These are phyloP conservation scores for Musa itinerans DNA, from an alignment of 176 grass and related monocot species.

Conservation along the genomic window DNA sequence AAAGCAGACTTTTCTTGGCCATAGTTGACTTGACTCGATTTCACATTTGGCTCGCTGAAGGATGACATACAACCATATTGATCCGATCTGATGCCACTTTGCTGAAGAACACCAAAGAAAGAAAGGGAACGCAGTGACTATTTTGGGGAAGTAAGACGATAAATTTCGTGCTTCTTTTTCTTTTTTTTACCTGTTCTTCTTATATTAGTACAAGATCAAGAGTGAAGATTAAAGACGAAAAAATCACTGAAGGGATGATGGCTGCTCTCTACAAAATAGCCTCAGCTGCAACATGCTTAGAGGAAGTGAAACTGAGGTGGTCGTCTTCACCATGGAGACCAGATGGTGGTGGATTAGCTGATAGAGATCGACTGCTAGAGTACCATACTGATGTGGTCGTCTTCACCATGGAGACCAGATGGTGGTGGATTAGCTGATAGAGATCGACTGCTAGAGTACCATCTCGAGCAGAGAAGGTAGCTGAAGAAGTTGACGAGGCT, in stretches of 20 bases:
- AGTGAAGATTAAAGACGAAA: not conserved
- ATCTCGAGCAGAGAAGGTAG: slow-evolving; percentile 18
- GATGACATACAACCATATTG: too few relatives aligned
- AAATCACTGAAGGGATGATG: not conserved
- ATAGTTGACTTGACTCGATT: too few relatives aligned
- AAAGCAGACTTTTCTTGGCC: not conserved
- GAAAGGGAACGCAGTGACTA: too few relatives aligned
- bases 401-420: not conserved
- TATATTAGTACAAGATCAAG: slow-evolving; percentile 8
- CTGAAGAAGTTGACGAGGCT: slow-evolving; percentile 26
- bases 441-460: slow-evolving; percentile 12
- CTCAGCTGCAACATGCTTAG: slow-evolving; percentile 21
- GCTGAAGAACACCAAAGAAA: too few relatives aligned
- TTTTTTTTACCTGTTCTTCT: not conserved
- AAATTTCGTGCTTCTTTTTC: too few relatives aligned
- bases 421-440: not conserved
- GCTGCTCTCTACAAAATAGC: not conserved
- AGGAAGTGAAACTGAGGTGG: not conserved
- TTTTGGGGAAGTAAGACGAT: too few relatives aligned
- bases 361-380: not conserved
- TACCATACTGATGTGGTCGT: slow-evolving; percentile 14
- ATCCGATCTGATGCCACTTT: too few relatives aligned
- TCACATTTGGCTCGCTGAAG: too few relatives aligned
- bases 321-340: not conserved
- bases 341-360: not conserved